Evolutionary conservation across 805 yeast genomes (phyloP).

Genomic region (Priceomyces haplophilus): DNA sequence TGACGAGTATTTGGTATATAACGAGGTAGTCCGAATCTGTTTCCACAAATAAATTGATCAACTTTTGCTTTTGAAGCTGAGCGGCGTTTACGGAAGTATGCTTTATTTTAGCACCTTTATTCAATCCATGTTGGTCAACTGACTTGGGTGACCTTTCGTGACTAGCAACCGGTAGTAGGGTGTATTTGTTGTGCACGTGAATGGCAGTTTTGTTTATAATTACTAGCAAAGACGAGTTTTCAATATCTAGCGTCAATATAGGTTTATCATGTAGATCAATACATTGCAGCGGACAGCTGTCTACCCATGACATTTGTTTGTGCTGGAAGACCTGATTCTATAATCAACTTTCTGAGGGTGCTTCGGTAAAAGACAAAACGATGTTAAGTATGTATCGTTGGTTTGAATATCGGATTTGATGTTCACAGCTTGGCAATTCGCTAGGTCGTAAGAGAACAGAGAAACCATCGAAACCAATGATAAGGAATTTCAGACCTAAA

Average conservation of each 20-base stretch:
- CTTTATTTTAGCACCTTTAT: conserved; percentile 39
- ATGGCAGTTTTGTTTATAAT: conserved; percentile 30
- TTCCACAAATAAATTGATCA: conserved; percentile 36
- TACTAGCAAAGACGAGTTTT: conserved; percentile 27
- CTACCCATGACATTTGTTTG: conserved; percentile 35
- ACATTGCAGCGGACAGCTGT: conserved; percentile 28
- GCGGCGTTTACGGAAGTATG: conserved; percentile 34
- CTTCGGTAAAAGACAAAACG: no score
- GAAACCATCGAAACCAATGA: no score
- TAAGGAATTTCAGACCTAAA: no score
- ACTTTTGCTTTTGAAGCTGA: conserved; percentile 24
- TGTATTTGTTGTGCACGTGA: conserved; percentile 27
- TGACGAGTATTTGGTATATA: conserved; percentile 37
- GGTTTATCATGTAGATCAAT: conserved; percentile 21
- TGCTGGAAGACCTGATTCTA: no score
- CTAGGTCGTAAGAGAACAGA: no score
- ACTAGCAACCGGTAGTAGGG: conserved; percentile 43
- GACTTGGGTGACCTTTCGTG: conserved; percentile 46
- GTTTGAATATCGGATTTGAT: no score
- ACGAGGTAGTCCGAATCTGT: conserved; percentile 40
- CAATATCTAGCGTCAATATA: conserved; percentile 21
- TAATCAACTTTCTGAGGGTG: no score
- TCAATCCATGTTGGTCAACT: conserved; percentile 46
- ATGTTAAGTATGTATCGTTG: no score
- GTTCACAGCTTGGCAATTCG: no score